Evolutionary conservation across 306 rosid species (phyloP).

Genomic region (Dryas octopetala): DNA sequence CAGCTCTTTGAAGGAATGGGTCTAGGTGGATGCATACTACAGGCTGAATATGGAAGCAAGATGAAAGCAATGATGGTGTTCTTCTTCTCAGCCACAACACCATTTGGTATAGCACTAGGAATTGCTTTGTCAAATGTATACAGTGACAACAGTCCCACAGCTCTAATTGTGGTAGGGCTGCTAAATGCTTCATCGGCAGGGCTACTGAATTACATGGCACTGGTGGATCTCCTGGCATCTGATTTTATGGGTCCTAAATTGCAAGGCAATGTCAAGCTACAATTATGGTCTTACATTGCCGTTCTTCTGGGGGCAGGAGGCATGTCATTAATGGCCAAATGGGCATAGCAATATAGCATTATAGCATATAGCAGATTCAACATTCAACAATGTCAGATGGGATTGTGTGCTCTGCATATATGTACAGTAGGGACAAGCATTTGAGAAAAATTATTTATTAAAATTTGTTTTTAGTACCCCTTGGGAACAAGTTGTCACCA

Average conservation of each 20-base stretch:
- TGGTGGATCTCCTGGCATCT: conserved; percentile 57
- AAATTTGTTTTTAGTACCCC: no score
- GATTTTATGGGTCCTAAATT: conserved; percentile 61
- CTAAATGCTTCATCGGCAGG: conserved; percentile 67
- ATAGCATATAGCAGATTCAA: not conserved
- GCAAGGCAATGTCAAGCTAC: conserved; percentile 50
- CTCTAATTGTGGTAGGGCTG: conserved; percentile 63
- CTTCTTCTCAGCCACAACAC: conserved; percentile 68
- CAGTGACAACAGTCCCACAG: conserved; percentile 43
- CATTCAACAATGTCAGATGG: not conserved
- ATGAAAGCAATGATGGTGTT: conserved; percentile 46
- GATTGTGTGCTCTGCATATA: not conserved
- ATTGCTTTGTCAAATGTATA: conserved; percentile 54
- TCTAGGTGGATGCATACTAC: conserved; percentile 65
- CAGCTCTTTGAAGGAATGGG: conserved; percentile 82
- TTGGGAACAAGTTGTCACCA: no score
- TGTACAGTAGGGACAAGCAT: not conserved
- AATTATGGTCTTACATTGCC: conserved; percentile 38
- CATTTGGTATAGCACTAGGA: conserved; percentile 63
- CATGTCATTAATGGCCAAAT: conserved; percentile 68
- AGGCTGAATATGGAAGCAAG: conserved; percentile 61
- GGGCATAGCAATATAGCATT: conserved; percentile 44
- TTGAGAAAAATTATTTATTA: not conserved
- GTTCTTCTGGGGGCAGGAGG: conserved; percentile 65
- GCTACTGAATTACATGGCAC: conserved; percentile 61